Evolutionary conservation across 192 early-diverging fungal genomes (phyloP).

Genomic region (Geranomyces michiganensis): DNA sequence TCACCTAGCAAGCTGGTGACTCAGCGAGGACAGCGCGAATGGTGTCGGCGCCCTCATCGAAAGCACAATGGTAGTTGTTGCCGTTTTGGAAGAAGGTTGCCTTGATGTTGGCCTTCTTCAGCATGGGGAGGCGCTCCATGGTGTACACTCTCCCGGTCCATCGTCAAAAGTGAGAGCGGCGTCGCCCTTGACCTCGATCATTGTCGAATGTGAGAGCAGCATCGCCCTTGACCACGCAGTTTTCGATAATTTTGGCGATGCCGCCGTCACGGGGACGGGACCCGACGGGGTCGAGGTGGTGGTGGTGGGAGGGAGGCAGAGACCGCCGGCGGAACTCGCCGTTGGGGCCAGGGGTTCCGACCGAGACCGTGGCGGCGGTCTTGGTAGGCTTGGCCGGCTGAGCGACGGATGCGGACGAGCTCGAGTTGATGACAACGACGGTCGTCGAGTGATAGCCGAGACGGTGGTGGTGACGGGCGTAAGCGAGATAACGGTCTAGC

Average conservation of each 20-base stretch:
- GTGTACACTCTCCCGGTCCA: constrained; percentile 58
- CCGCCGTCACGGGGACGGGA: no score
- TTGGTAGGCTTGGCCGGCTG: no score
- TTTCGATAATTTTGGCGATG: constrained; percentile 11
- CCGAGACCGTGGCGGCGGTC: background rate
- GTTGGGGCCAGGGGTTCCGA: constrained; percentile 1
- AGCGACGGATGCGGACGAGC: no score
- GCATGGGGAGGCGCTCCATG: constrained; percentile 47
- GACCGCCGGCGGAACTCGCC: background rate
- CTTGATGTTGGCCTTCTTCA: constrained; percentile 51
- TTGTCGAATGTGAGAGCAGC: constrained; percentile 53
- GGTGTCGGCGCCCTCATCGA: constrained; percentile 40
- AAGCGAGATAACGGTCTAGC: no score
- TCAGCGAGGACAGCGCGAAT: constrained; percentile 46
- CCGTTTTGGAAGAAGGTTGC: constrained; percentile 69
- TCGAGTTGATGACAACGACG: no score
- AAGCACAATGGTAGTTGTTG: constrained; percentile 49
- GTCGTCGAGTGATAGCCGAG: no score
- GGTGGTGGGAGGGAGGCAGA: no score
- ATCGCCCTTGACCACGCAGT: constrained; percentile 22
- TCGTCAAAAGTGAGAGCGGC: constrained; percentile 65
- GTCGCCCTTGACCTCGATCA: constrained; percentile 16
- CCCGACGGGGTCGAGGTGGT: no score
- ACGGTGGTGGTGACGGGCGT: no score
- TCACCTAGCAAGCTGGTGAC: constrained; percentile 54